phyloP scores from a whole-genome alignment of 352 stramenopile genomes.

The Thraustochytrium sp. region DNA sequence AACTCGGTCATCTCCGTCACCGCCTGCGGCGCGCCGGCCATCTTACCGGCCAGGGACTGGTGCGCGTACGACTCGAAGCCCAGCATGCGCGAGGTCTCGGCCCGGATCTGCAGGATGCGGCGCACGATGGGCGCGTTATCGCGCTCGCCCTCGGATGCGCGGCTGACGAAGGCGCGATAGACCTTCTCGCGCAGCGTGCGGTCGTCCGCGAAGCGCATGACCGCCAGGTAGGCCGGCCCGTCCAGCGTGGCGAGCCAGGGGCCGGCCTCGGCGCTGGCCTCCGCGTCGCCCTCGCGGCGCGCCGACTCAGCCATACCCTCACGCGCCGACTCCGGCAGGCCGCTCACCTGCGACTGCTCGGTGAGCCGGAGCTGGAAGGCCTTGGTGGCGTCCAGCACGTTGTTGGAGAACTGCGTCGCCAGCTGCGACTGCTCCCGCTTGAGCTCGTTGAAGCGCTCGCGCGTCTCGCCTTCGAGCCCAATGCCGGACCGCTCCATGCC shows the following conservation, averaged over 20 bases:
- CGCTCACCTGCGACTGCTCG: constrained; percentile 73
- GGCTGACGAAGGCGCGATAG: constrained; percentile 83
- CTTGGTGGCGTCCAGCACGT: constrained; percentile 95
- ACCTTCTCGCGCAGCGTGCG: constrained; percentile 79
- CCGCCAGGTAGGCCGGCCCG: constrained; percentile 85
- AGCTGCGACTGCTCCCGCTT: constrained; percentile 84
- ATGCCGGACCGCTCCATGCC: constrained; percentile 85
- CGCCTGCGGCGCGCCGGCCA: constrained; percentile 80
- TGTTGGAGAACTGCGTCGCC: constrained; percentile 90
- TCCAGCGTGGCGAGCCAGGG: constrained; percentile 92
- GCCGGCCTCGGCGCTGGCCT: constrained; percentile 67
- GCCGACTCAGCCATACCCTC: constrained; percentile 76
- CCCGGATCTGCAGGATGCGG: constrained; percentile 81
- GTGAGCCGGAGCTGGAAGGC: constrained; percentile 78
- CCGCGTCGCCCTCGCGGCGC: constrained; percentile 56
- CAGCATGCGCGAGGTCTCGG: constrained; percentile 80
- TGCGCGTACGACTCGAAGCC: constrained; percentile 85
- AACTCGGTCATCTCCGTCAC: constrained; percentile 86
- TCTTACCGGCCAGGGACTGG: constrained; percentile 87
- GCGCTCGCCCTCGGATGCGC: constrained; percentile 71
- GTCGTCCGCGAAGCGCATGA: constrained; percentile 88
- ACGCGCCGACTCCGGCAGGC: constrained; percentile 80
- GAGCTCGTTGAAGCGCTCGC: constrained; percentile 91
- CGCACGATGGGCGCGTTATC: constrained; percentile 89
- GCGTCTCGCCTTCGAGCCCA: constrained; percentile 76